phyloP scores from a whole-genome alignment of 768 basidiomycete species.

The Amanita rubescens region DNA sequence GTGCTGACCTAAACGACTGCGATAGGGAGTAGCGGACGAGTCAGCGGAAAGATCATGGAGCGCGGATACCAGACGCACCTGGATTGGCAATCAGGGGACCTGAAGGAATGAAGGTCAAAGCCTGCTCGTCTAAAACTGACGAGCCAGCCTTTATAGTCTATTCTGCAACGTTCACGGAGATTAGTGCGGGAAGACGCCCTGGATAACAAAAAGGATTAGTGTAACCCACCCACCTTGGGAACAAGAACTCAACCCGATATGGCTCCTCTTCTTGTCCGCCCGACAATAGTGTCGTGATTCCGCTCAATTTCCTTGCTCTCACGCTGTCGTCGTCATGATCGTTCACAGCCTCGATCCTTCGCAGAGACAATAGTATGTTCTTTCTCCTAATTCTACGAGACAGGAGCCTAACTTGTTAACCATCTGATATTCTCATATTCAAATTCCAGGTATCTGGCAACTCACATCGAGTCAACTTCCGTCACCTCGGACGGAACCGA shows the following conservation, averaged over 20 bases:
- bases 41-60: conserved; percentile 8
- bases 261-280: neutral
- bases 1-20: conserved; percentile 6
- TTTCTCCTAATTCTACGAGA: neutral
- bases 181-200: neutral
- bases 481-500: conserved; percentile 18
- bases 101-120: conserved; percentile 8
- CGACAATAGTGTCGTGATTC: neutral
- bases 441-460: neutral
- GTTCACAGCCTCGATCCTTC: neutral
- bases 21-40: conserved; percentile 4
- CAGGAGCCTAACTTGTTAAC: no score
- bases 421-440: no score
- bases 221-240: neutral
- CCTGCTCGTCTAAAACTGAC: neutral
- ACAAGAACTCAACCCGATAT: conserved; percentile 1
- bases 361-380: neutral
- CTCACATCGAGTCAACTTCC: neutral
- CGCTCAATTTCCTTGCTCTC: conserved; percentile 4
- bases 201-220: conserved; percentile 6
- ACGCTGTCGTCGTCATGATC: neutral
- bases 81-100: conserved; percentile 6
- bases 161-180: neutral
- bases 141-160: conserved; percentile 2
- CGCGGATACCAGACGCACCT: conserved; percentile 7